phyloP scores from a whole-genome alignment of 306 rosid species.

The Canavalia ensiformis region DNA sequence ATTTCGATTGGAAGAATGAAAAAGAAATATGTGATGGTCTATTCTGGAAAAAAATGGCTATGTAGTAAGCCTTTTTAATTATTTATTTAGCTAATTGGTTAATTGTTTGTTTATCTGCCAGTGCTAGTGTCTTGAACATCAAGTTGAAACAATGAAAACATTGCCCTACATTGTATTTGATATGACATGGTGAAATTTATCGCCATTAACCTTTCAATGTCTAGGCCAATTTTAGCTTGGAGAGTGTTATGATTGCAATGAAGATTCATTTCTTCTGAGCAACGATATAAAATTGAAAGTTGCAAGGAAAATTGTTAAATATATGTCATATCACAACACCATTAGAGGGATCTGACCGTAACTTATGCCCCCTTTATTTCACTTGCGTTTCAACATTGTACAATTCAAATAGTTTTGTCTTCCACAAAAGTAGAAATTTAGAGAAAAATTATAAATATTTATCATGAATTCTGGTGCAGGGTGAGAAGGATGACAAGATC shows the following conservation, averaged over 20 bases:
- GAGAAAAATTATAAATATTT: background rate
- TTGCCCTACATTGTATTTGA: conserved; percentile 6
- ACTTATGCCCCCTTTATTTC: conserved; percentile 21
- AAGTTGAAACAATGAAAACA: conserved; percentile 28
- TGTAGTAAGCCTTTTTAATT: background rate
- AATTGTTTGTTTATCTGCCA: background rate
- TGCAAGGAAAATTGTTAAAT: conserved; percentile 27
- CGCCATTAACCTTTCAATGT: conserved; percentile 15
- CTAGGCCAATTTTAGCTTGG: conserved; percentile 5
- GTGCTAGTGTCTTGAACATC: conserved; percentile 28
- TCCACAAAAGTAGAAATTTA: conserved; percentile 11
- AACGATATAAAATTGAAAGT: conserved; percentile 1
- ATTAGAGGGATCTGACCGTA: conserved; percentile 1
- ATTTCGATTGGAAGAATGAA: conserved; percentile 9
- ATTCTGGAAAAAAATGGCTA: background rate
- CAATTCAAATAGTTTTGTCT: conserved; percentile 12
- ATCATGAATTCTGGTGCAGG: conserved; percentile 61
- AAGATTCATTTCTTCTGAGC: conserved; percentile 8
- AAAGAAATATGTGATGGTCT: conserved; percentile 34
- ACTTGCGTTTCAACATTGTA: conserved; percentile 19
- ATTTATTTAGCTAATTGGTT: background rate
- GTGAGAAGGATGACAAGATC: conserved; percentile 98
- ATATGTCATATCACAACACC: background rate
- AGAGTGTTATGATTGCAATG: conserved; percentile 24
- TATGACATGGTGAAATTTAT: conserved; percentile 30